Evolutionary conservation across 257 asterid species (phyloP).

Genomic region (Solanum corneliomulleri): DNA sequence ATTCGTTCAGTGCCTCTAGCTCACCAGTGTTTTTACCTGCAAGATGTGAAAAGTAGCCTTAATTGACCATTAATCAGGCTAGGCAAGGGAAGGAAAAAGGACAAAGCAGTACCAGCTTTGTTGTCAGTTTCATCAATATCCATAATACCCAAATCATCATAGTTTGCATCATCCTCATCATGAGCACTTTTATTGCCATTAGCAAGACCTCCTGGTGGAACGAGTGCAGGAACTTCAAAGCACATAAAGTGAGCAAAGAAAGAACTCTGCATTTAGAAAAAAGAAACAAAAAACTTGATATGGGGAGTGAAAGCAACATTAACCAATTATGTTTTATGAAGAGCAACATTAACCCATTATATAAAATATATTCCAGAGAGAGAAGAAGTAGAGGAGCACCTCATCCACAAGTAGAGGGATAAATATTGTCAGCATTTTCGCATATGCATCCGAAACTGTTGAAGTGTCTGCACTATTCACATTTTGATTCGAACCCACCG

Average conservation of each 20-base stretch:
- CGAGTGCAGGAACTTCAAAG: constrained; percentile 83
- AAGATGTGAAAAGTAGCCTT: constrained; percentile 2
- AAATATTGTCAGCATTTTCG: constrained; percentile 75
- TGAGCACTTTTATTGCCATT: constrained; percentile 40
- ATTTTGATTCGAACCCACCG: constrained; percentile 48
- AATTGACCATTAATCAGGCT: neutral
- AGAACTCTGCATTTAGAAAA: constrained; percentile 58
- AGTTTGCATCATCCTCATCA: constrained; percentile 25
- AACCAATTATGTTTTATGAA: neutral
- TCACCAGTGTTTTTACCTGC: constrained; percentile 50
- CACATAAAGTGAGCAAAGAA: constrained; percentile 97
- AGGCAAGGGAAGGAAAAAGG: neutral
- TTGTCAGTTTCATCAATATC: constrained; percentile 42
- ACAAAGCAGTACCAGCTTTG: constrained; percentile 31
- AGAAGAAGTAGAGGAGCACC: constrained; percentile 33
- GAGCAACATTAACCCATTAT: neutral
- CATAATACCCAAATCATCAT: constrained; percentile 68
- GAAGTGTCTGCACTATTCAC: constrained; percentile 66
- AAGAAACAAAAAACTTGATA: neutral
- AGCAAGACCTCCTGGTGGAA: constrained; percentile 51
- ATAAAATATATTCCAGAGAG: neutral
- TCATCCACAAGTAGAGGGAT: constrained; percentile 93
- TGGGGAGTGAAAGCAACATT: neutral
- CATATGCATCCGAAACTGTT: constrained; percentile 73
- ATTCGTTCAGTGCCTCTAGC: constrained; percentile 68